Base-by-base conservation (phyloP, 441 rosid genomes). In the Erysimum cheiri region DNA sequence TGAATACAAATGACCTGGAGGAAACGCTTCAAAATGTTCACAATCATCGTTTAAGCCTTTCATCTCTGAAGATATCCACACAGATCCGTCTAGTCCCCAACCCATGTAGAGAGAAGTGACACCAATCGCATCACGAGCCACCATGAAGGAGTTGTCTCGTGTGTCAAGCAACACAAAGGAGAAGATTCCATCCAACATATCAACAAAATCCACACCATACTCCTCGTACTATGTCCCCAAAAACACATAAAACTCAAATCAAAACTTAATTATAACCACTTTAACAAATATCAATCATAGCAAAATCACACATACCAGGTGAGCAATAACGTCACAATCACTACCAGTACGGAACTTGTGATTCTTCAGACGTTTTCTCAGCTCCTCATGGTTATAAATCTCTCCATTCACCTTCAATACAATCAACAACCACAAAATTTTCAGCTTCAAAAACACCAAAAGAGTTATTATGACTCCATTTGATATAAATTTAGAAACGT, bases 181-280 rank as follows among this genome's bases (percentile, higher is more conserved):
- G 78, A 93, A 93, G 73, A 93, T 85, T 39, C 98, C 96, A 64
- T 91, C 98, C 85, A 93, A 77, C 96, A 88, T 89, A 64, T 88
- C 92, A 65, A 89, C 87, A 67, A 91, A 93, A 15, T 79, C 76
- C 76, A 85, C 97, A 13, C 96, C 96, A 76, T 88, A 49, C 72
- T 93, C 98, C 77, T 93, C 98, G 24, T 93, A 93, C 97, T 93
- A 44, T 36, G 2, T 43, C 37, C 50, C 17, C n/a, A 10, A 5
- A 60, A n/a, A 55, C 8, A 53, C 33, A 39, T 22, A 55, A 69
- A 49, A 31, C 36, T 60, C 58, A 37, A 31, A n/a, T 29, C 19
- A 69, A 54, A 53, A 52, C 36, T 22, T 33, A 0, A 0, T n/a
- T n/a, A n/a, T 49, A 33, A 73, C 52, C 12, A 70, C 19, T 2